Conservation (phyloP, 1,284 basidiomycete genomes). For the Pisolithus thermaeus region DNA sequence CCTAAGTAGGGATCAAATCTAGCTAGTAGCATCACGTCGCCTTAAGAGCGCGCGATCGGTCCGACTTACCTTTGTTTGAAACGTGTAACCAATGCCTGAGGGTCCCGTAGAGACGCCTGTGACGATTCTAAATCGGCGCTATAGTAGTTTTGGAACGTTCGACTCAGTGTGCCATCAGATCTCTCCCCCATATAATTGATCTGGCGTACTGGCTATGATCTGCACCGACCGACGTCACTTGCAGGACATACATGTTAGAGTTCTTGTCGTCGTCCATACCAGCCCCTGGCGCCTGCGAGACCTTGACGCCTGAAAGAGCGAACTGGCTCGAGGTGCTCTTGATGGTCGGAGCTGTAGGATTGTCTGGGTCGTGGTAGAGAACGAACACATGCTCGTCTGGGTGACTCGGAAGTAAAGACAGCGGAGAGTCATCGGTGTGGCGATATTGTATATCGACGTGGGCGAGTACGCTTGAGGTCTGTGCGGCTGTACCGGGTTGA, state of each 20-base stretch:
- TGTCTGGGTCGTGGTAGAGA: conserved; percentile 52
- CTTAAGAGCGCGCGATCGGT: not conserved
- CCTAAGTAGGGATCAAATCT: conserved; percentile 30
- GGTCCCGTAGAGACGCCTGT: conserved; percentile 40
- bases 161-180: conserved; percentile 1
- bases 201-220: conserved; percentile 35
- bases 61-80: conserved; percentile 58
- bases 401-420: conserved; percentile 50
- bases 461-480: conserved; percentile 43
- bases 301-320: conserved; percentile 53
- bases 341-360: conserved; percentile 35
- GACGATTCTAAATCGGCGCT: conserved; percentile 29
- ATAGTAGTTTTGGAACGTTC: conserved; percentile 3
- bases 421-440: conserved; percentile 69
- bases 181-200: not conserved
- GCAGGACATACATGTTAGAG: conserved; percentile 67
- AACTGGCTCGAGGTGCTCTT: conserved; percentile 60
- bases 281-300: conserved; percentile 67
- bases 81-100: conserved; percentile 45
- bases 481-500: conserved; percentile 25
- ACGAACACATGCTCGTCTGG: conserved; percentile 65
- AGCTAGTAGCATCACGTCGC: not conserved
- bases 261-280: conserved; percentile 48
- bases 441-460: conserved; percentile 77
- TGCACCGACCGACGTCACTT: conserved; percentile 46